Evolutionary conservation across 202 grass and related monocot species (phyloP).

Genomic region (Zizania palustris): DNA sequence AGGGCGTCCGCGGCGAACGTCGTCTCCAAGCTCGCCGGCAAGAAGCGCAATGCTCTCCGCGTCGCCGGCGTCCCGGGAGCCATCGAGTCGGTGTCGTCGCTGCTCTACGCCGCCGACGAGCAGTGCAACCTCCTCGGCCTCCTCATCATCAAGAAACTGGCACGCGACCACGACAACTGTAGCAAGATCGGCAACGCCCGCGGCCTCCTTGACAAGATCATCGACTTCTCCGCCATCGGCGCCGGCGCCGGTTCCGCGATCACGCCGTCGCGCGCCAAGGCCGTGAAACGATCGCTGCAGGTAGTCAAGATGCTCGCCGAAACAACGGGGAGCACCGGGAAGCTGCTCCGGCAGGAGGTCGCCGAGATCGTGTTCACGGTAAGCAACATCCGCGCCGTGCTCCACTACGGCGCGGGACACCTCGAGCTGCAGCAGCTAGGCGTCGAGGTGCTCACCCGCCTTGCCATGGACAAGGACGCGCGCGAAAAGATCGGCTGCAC

Average conservation of each 20-base stretch:
- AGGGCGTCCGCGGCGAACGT: slow-evolving; percentile 62
- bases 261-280: slow-evolving; percentile 51
- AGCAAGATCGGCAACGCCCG: slow-evolving; percentile 69
- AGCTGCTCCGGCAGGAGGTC: slow-evolving; percentile 59
- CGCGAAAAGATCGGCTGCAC: slow-evolving; percentile 69
- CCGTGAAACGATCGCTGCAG: slow-evolving; percentile 78
- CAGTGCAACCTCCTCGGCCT: slow-evolving; percentile 77
- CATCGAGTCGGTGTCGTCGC: slow-evolving; percentile 69
- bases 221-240: slow-evolving; percentile 57
- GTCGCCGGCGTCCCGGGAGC: slow-evolving; percentile 59
- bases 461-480: slow-evolving; percentile 67
- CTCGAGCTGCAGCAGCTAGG: slow-evolving; percentile 62
- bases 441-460: slow-evolving; percentile 57
- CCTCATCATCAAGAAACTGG: slow-evolving; percentile 80
- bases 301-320: slow-evolving; percentile 73
- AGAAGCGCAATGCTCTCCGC: slow-evolving; percentile 69
- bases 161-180: slow-evolving; percentile 72
- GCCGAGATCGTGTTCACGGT: slow-evolving; percentile 79
- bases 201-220: slow-evolving; percentile 78
- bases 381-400: slow-evolving; percentile 77
- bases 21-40: slow-evolving; percentile 72
- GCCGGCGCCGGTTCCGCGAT: not conserved
- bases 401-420: slow-evolving; percentile 46
- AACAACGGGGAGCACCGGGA: slow-evolving; percentile 60
- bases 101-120: slow-evolving; percentile 59